phyloP scores from a whole-genome alignment of 2,329 filamentous ascomycete genomes.

The Aureobasidium sp. region DNA sequence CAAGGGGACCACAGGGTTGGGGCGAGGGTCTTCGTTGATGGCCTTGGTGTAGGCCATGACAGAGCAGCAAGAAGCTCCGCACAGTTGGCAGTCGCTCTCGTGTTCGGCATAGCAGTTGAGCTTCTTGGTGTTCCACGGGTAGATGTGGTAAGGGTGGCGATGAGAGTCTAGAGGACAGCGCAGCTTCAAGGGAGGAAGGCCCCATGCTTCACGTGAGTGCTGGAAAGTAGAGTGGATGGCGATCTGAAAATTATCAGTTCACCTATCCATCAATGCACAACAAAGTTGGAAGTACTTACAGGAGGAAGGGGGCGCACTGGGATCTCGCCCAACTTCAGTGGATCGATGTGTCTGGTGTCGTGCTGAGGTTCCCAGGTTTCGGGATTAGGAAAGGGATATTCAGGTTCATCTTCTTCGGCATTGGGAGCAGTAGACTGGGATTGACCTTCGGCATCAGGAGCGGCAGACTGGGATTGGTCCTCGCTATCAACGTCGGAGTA shows the following conservation, averaged over 20 bases:
- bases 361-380: not conserved
- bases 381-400: not conserved
- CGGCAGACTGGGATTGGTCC: not conserved
- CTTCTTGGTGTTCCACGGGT: slow-evolving; percentile 16
- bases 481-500: not conserved
- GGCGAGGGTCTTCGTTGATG: slow-evolving; percentile 10
- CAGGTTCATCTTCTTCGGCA: no score
- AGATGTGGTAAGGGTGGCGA: slow-evolving; percentile 15
- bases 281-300: not conserved
- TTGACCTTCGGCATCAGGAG: no score
- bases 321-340: not conserved
- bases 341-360: not conserved
- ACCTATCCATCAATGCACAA: not conserved
- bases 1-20: not conserved
- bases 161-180: slow-evolving; percentile 2
- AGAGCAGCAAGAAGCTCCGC: slow-evolving; percentile 15
- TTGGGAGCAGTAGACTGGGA: no score
- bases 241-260: not conserved
- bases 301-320: not conserved
- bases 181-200: slow-evolving; percentile 10
- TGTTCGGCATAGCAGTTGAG: slow-evolving; percentile 14
- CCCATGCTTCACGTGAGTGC: not conserved
- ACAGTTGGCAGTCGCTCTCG: slow-evolving; percentile 13
- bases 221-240: not conserved
- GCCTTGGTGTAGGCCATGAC: slow-evolving; percentile 1